These are phyloP conservation scores for Huntiella omanensis DNA, from an alignment of 2,329 filamentous ascomycete genomes.

Conservation along the genomic window DNA sequence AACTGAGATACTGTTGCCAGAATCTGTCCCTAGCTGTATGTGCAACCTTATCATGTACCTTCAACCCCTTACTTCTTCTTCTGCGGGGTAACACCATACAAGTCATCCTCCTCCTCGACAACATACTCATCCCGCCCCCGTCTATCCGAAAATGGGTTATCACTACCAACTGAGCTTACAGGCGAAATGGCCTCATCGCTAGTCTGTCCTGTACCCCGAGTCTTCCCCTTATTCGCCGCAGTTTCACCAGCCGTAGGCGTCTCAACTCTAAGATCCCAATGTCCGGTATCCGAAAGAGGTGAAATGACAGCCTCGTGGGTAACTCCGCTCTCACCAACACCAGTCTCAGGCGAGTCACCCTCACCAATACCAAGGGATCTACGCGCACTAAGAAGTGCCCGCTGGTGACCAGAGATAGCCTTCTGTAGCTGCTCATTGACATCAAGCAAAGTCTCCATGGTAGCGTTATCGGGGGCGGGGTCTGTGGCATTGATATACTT, in stretches of 20 bases:
- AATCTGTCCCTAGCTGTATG: too few relatives aligned
- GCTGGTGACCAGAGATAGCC: slow-evolving; percentile 67
- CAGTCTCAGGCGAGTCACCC: slow-evolving; percentile 12
- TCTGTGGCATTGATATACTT: slow-evolving; percentile 65
- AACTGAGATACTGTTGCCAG: too few relatives aligned
- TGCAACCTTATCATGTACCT: background rate
- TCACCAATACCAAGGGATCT: slow-evolving; percentile 31
- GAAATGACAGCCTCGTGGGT: background rate
- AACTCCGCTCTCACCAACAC: background rate
- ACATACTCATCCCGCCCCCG: background rate
- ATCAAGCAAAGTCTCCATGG: slow-evolving; percentile 82
- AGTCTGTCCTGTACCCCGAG: background rate
- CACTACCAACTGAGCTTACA: background rate
- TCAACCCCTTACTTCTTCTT: background rate
- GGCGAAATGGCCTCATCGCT: background rate
- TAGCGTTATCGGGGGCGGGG: slow-evolving; percentile 76
- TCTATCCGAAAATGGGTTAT: background rate
- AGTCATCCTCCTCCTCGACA: background rate
- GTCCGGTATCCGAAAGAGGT: background rate
- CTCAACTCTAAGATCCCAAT: background rate
- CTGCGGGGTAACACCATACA: slow-evolving; percentile 1
- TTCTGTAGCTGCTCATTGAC: slow-evolving; percentile 81
- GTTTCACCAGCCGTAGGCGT: background rate
- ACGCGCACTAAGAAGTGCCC: slow-evolving; percentile 48
- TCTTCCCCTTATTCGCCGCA: background rate